Evolutionary conservation across 345 rosid genomes (phyloP).

Genomic region (Camelina neglecta): DNA sequence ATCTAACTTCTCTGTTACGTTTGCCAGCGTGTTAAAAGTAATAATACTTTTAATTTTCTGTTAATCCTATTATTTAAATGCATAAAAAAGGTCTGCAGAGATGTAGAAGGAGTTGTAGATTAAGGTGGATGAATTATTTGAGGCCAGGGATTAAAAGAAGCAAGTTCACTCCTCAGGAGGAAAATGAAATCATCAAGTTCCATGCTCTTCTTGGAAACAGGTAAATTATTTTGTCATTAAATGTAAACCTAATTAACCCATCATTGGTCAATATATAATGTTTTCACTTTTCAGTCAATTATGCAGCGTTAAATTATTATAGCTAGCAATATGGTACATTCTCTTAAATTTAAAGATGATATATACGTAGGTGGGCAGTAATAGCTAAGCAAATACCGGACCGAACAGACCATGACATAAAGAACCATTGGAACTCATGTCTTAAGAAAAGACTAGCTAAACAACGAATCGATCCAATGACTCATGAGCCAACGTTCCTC

Average conservation of each 20-base stretch:
- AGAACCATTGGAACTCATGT: slow-evolving; percentile 46
- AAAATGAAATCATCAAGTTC: slow-evolving; percentile 32
- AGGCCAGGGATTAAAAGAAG: slow-evolving; percentile 43
- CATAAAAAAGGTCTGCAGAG: slow-evolving; percentile 31
- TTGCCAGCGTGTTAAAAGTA: slow-evolving; percentile 6
- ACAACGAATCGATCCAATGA: slow-evolving; percentile 40
- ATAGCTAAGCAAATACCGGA: slow-evolving; percentile 36
- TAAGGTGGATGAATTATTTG: slow-evolving; percentile 45
- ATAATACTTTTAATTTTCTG: not conserved
- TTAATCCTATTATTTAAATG: not conserved
- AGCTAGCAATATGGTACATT: too few relatives aligned
- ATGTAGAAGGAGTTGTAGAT: slow-evolving; percentile 44
- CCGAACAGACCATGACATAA: slow-evolving; percentile 48
- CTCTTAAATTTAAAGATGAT: not conserved
- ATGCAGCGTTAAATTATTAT: not conserved
- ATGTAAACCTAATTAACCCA: too few relatives aligned
- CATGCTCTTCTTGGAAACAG: slow-evolving; percentile 44
- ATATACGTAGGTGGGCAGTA: slow-evolving; percentile 39
- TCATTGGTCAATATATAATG: too few relatives aligned
- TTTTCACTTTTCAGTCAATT: not conserved
- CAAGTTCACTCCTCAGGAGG: slow-evolving; percentile 41
- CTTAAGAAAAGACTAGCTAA: slow-evolving; percentile 40
- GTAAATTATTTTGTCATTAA: not conserved
- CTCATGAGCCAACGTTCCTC: slow-evolving; percentile 37
- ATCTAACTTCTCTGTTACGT: not conserved